phyloP scores from a whole-genome alignment of 129 eudicot species.

The Arctium lappa region DNA sequence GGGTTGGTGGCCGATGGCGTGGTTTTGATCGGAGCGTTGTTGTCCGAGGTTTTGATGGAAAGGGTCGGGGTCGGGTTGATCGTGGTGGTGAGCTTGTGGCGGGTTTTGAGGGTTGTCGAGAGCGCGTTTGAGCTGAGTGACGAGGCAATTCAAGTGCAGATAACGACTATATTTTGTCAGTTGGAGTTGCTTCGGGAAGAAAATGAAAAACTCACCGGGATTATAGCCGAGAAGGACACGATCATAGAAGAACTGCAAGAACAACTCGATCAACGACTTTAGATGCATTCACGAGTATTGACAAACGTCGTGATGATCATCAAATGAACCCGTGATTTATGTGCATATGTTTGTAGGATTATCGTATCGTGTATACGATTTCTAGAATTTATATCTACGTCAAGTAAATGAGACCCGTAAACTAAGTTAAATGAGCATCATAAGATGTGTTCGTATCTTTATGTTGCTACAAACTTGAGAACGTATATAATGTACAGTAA shows the following conservation, averaged over 20 bases:
- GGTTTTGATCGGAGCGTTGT: constrained; percentile 52
- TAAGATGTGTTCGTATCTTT: no score
- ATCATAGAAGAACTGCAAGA: constrained; percentile 34
- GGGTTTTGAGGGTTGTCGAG: constrained; percentile 65
- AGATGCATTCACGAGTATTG: neutral
- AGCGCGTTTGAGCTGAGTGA: constrained; percentile 61
- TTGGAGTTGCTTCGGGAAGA: constrained; percentile 47
- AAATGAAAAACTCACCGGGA: constrained; percentile 38
- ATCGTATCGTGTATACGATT: neutral
- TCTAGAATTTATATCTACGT: neutral
- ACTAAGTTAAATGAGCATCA: neutral
- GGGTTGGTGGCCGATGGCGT: constrained; percentile 60
- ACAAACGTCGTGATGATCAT: neutral
- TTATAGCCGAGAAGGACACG: constrained; percentile 35
- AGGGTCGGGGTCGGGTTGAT: constrained; percentile 56
- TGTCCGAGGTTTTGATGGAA: constrained; percentile 44
- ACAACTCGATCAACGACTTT: constrained; percentile 28
- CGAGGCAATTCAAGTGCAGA: constrained; percentile 57
- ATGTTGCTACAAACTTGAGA: no score
- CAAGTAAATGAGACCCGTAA: neutral
- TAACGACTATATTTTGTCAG: constrained; percentile 34
- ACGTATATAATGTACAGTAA: no score
- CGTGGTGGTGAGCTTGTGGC: constrained; percentile 80
- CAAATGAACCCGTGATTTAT: neutral
- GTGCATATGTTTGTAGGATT: neutral